Evolutionary conservation across 75 land plant genomes (phyloP).

Genomic region (Larix kaempferi): DNA sequence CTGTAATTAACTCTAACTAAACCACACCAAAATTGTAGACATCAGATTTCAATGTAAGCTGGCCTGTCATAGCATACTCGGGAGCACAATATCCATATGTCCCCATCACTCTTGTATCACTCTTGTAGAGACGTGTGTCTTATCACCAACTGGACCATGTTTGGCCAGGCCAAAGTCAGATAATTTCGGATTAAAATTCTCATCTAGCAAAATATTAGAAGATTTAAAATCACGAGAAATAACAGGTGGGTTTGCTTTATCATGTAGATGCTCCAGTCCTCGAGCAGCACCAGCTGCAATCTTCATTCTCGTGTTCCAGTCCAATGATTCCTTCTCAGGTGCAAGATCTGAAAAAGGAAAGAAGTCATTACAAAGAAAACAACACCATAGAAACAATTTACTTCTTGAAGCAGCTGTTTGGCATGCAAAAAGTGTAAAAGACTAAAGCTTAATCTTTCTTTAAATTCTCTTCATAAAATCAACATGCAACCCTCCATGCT

Average conservation of each 20-base stretch:
- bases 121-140: slow-evolving; percentile 83
- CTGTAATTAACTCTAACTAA: slow-evolving; percentile 76
- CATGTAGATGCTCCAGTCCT: slow-evolving; percentile 80
- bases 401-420: too few species aligned
- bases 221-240: slow-evolving; percentile 81
- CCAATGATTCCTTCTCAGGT: slow-evolving; percentile 68
- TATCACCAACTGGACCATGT: slow-evolving; percentile 88
- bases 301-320: slow-evolving; percentile 96
- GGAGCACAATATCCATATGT: slow-evolving; percentile 92
- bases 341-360: slow-evolving; percentile 55
- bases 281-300: slow-evolving; percentile 90
- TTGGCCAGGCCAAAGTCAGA: slow-evolving; percentile 90
- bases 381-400: too few species aligned
- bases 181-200: slow-evolving; percentile 66
- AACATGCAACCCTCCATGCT: too few species aligned
- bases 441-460: too few species aligned
- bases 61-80: slow-evolving; percentile 89
- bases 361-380: too few species aligned
- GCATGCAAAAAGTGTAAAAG: too few species aligned
- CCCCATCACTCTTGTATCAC: slow-evolving; percentile 88
- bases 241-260: slow-evolving; percentile 82
- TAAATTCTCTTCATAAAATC: too few species aligned
- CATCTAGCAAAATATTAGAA: slow-evolving; percentile 75
- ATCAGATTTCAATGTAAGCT: slow-evolving; percentile 79
- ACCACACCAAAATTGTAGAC: slow-evolving; percentile 86